These are phyloP conservation scores for Penicillium subrubescens DNA, from an alignment of 495 filamentous ascomycete species.

Conservation along the genomic window DNA sequence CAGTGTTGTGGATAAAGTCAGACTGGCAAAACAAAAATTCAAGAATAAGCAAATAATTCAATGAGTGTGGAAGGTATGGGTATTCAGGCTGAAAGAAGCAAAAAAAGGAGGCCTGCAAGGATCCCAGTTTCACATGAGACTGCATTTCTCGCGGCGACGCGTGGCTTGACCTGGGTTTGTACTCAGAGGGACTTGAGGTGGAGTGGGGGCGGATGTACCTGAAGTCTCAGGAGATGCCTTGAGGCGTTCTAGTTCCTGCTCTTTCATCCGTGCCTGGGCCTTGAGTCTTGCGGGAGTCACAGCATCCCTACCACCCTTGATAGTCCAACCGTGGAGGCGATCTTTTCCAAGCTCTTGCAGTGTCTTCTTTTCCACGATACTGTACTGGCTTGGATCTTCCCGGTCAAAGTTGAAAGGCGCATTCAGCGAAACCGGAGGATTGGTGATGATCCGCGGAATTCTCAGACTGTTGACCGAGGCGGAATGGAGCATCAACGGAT, in stretches of 20 bases:
- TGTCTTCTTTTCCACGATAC: conserved; percentile 69
- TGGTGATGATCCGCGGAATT: conserved; percentile 68
- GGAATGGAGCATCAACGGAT: conserved; percentile 74
- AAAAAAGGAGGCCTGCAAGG: not conserved
- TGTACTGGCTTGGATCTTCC: conserved; percentile 57
- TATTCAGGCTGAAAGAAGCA: conserved; percentile 8
- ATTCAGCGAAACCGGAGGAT: conserved; percentile 65
- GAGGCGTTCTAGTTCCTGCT: conserved; percentile 26
- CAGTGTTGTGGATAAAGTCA: not conserved
- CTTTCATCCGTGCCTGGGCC: conserved; percentile 41
- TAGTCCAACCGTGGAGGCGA: conserved; percentile 63
- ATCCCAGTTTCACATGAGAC: conserved; percentile 7
- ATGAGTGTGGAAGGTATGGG: not conserved
- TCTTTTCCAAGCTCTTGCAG: conserved; percentile 60
- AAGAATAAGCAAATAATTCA: not conserved
- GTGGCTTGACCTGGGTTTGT: not conserved
- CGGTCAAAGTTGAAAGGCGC: conserved; percentile 67
- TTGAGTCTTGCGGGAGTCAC: conserved; percentile 50
- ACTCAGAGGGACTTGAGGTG: not conserved
- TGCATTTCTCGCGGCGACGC: not conserved
- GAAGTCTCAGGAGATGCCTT: conserved; percentile 2
- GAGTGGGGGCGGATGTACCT: not conserved
- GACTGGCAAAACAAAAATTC: not conserved
- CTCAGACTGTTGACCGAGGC: conserved; percentile 62
- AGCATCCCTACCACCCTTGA: conserved; percentile 52